Conservation (phyloP, 495 filamentous ascomycete species). For the Tuber melanosporum region DNA sequence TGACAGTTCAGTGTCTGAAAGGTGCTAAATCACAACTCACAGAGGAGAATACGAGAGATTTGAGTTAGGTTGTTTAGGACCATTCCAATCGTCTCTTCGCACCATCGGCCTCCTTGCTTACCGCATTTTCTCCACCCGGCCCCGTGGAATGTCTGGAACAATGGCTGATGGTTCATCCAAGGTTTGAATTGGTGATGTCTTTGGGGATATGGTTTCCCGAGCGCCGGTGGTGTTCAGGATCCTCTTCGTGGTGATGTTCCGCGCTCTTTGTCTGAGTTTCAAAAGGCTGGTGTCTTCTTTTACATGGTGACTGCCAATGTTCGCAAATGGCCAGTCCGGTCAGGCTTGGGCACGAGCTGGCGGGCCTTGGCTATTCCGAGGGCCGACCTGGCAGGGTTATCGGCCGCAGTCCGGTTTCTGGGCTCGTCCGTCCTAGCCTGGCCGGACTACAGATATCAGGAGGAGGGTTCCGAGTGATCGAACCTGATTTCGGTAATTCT, state of each 20-base stretch:
- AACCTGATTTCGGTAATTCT: too few species aligned
- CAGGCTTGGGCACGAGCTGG: too few species aligned
- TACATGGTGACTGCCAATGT: conserved; percentile 75
- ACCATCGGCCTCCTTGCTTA: conserved; percentile 65
- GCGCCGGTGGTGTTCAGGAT: conserved; percentile 70
- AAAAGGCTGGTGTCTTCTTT: conserved; percentile 73
- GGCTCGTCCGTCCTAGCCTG: too few species aligned
- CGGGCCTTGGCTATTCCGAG: too few species aligned
- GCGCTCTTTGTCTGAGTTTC: conserved; percentile 65
- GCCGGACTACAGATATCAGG: too few species aligned
- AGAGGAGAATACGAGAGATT: conserved; percentile 47
- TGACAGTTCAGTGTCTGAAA: conserved; percentile 49
- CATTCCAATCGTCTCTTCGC: conserved; percentile 69
- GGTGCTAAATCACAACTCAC: conserved; percentile 47
- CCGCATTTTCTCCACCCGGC: conserved; percentile 69
- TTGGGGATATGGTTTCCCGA: conserved; percentile 62
- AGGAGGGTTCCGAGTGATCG: too few species aligned
- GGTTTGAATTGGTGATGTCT: conserved; percentile 60
- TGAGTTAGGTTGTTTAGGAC: conserved; percentile 53
- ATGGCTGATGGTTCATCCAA: conserved; percentile 55
- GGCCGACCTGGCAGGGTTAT: too few species aligned
- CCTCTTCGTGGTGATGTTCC: conserved; percentile 67
- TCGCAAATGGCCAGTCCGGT: too few species aligned
- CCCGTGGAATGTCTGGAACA: conserved; percentile 53
- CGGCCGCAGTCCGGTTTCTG: too few species aligned